Conservation (phyloP, 2,329 filamentous ascomycete species). For the Calonectria ilicicola region DNA sequence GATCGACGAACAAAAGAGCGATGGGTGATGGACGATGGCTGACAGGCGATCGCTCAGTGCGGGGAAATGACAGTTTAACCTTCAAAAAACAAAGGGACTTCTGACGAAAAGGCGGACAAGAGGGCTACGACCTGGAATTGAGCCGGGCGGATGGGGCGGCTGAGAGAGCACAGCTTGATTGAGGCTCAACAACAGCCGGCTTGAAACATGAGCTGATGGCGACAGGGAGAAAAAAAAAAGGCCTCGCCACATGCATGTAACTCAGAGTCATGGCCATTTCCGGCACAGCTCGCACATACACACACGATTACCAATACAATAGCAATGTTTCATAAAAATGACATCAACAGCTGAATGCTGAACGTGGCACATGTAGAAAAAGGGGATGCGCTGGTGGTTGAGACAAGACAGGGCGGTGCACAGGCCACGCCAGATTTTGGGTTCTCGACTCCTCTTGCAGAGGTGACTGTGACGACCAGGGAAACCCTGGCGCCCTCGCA, state of each 20-base stretch:
- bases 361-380: not conserved
- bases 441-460: not conserved
- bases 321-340: not conserved
- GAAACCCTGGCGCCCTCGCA: not conserved
- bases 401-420: not conserved
- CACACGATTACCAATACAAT: no score
- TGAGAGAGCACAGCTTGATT: not conserved
- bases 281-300: not conserved
- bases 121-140: not conserved
- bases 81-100: conserved; percentile 2
- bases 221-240: not conserved
- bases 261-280: not conserved
- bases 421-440: not conserved
- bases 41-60: conserved; percentile 8
- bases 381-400: not conserved
- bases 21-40: conserved; percentile 9
- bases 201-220: not conserved
- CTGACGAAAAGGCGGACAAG: conserved; percentile 13
- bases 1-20: not conserved
- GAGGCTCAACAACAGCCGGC: not conserved
- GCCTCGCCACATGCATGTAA: not conserved
- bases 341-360: not conserved
- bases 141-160: not conserved
- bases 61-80: not conserved
- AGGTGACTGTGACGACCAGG: not conserved